phyloP scores from a whole-genome alignment of 495 filamentous ascomycete genomes.

The Aspergillus nanangensis region DNA sequence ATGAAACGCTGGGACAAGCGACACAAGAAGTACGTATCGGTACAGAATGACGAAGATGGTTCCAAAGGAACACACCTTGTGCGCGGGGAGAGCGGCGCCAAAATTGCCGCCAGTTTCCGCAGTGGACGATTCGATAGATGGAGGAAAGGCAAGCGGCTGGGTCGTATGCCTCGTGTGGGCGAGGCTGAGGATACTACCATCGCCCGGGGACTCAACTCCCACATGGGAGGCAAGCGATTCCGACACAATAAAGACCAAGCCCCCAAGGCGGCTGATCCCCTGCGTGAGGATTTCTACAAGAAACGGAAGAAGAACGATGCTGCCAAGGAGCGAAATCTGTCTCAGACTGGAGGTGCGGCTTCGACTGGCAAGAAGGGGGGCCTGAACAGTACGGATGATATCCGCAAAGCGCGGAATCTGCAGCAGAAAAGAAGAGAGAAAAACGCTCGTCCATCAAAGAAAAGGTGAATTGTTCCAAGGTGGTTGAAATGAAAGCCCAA shows the following conservation, averaged over 20 bases:
- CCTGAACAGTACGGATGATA: slow-evolving; percentile 75
- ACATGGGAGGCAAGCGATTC: slow-evolving; percentile 48
- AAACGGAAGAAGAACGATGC: slow-evolving; percentile 86
- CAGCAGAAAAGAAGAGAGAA: slow-evolving; percentile 77
- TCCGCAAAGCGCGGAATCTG: slow-evolving; percentile 72
- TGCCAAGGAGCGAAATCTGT: slow-evolving; percentile 63
- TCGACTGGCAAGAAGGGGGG: slow-evolving; percentile 76
- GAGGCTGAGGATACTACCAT: slow-evolving; percentile 62
- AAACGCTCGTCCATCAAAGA: slow-evolving; percentile 81
- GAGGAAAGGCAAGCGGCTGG: slow-evolving; percentile 79
- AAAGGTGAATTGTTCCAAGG: too few relatives aligned
- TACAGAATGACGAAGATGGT: slow-evolving; percentile 91
- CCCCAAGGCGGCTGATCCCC: slow-evolving; percentile 89
- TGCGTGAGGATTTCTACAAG: slow-evolving; percentile 79
- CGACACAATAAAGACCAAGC: slow-evolving; percentile 80
- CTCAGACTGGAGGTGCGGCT: slow-evolving; percentile 36
- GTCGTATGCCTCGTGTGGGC: slow-evolving; percentile 70
- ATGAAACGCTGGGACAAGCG: slow-evolving; percentile 96
- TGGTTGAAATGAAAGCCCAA: too few relatives aligned
- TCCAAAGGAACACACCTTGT: slow-evolving; percentile 81
- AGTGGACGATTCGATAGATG: slow-evolving; percentile 90
- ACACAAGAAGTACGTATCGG: slow-evolving; percentile 85
- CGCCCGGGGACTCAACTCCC: slow-evolving; percentile 22
- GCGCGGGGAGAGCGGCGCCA: slow-evolving; percentile 85
- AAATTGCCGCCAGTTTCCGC: slow-evolving; percentile 90